Evolutionary conservation across 1,284 basidiomycete species (phyloP), one percentile per base, ranked within the genome.

Genomic region (Xanthoconium separans): DNA sequence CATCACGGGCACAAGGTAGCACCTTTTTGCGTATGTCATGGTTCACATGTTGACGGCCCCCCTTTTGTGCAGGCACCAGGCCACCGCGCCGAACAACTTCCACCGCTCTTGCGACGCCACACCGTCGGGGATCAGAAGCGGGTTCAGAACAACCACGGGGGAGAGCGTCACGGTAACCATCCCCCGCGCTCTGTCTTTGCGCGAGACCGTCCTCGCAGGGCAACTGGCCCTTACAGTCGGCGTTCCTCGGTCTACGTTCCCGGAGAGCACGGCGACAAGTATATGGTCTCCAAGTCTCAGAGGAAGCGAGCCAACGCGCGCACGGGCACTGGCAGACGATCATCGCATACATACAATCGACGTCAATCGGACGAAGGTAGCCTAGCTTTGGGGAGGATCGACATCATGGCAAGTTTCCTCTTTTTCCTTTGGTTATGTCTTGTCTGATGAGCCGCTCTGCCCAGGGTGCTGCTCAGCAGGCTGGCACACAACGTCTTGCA

Each of bases 301-400:
- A 41, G 51, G 39, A 50, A 30, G 15, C 20, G 50, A 27, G 50
- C 56, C 29, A 47, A 61, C 31, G 29, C 18, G 44, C 57, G 22
- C 15, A 31, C 36, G 16, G 44, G 29, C 24, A 24, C 30, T 18
- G 42, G 27, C 4, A 40, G 29, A 27, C 39, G 13, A 11, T 36
- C 34, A 3, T 41, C 48, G 31, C 52, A 52, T 44, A 15, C 33
- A 1, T 13, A 49, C 34, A 16, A 27, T 58, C 58, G 51, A 9
- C 65, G 61, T 47, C 58, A 58, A 40, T 37, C 36, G 20, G 50
- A 51, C 13, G 62, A 53, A 20, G 51, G 51, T 1, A 44, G 59
- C 11, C 71, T 72, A 4, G 71, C 73, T 10, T 66, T 73, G 7
- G 83, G 83, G 9, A 71, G 58, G 9, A 67, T 85, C 40, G 73